Base-by-base conservation (phyloP, 2,329 filamentous ascomycete species). In the Phoma sp. region DNA sequence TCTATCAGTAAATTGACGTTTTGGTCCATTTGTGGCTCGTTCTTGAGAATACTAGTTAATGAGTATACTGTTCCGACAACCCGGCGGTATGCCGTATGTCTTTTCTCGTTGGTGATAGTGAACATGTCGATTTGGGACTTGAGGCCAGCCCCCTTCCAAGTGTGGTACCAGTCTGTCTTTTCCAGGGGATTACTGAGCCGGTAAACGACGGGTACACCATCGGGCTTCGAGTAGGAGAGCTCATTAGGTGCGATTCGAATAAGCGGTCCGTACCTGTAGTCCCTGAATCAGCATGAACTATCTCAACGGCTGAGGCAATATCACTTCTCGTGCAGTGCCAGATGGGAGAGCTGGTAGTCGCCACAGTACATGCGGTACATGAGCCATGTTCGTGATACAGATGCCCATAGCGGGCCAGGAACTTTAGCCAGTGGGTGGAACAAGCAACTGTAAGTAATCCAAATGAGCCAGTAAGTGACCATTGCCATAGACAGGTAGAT, bases 191-290 rank as follows among this genome's bases (percentile, higher is more conserved):
- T 59, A 9, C 51, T 50, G 36, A 59, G 42, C 7, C 58, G 60
- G 41, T 69, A 69, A n/a, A 69, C 59, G 1, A 52, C 42, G 1
- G 59, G 46, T 2, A 67, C 58, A 4, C 60, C 60, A 10, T 47
- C 53, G 7, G 61, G 58, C 9, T 66, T 59, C 3, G 53, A 50
- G 23, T 56, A 58, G 0, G 57, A 53, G 3, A 67, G 50, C 39
- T 82, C 79, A 47, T 80, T 75, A 8, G 65, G 80, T 2, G 73
- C 74, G 36, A 81, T 67, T 5, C 81, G 78, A n/a, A 83, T 76
- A 1, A 83, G 73, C 0, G 73, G 69, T 5, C 53, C 56, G 9
- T 55, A 52, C 23, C 41, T 46, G 13, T 14, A 6, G 11, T 29
- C 13, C 3, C 2, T 6, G 1, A 10, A 9, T 54, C 14, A 45